A percentile compares a stretch with the other conserved stretches of the same genome.
Evolutionary conservation across 2,329 filamentous ascomycete species (phyloP).

Genomic region (Talaromyces piceae): DNA sequence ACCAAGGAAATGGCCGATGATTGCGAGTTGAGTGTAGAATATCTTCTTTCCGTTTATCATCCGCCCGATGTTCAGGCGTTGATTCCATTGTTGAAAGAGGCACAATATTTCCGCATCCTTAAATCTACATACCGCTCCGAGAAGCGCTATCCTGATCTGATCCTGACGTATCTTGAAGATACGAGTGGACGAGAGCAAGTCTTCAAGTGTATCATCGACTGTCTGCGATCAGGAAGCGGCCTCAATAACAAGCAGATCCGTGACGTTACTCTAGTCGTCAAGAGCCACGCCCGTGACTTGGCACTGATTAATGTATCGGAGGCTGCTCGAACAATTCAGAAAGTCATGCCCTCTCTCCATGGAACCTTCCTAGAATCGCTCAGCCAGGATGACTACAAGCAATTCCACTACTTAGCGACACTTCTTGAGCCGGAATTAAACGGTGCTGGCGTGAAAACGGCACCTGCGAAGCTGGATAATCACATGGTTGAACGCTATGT

Average conservation of each 20-base stretch:
- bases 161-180: slow-evolving; percentile 81
- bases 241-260: slow-evolving; percentile 63
- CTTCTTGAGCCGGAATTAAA: slow-evolving; percentile 59
- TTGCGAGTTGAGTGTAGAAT: slow-evolving; percentile 94
- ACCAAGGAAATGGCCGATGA: slow-evolving; percentile 76
- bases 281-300: slow-evolving; percentile 58
- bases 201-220: slow-evolving; percentile 72
- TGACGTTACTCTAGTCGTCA: slow-evolving; percentile 62
- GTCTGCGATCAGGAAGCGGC: slow-evolving; percentile 57
- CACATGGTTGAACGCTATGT: slow-evolving; percentile 77
- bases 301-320: slow-evolving; percentile 58
- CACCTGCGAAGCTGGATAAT: slow-evolving; percentile 36
- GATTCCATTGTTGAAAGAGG: slow-evolving; percentile 69
- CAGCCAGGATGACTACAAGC: slow-evolving; percentile 53
- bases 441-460: slow-evolving; percentile 23
- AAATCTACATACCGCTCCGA: slow-evolving; percentile 81
- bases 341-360: slow-evolving; percentile 58
- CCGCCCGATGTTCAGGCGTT: slow-evolving; percentile 71
- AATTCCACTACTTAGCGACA: slow-evolving; percentile 69
- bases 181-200: slow-evolving; percentile 64
- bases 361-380: slow-evolving; percentile 57
- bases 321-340: slow-evolving; percentile 59
- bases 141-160: slow-evolving; percentile 67
- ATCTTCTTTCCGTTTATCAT: slow-evolving; percentile 86
- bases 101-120: slow-evolving; percentile 81